phyloP scores from a whole-genome alignment of 352 stramenopile species.

The Phytophthora kernoviae region DNA sequence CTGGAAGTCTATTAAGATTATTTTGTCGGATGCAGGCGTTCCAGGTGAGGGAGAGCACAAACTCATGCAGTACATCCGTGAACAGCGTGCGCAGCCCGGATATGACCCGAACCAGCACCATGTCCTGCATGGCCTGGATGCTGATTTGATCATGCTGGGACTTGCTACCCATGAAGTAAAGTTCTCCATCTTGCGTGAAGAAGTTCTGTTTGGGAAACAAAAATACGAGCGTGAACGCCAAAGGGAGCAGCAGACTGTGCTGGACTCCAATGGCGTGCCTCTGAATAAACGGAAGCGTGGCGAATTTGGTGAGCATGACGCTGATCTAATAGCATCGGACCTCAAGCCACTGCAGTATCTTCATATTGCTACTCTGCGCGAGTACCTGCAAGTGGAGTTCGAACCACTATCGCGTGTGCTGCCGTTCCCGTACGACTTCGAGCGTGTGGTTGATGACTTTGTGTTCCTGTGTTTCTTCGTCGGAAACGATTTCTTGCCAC shows the following conservation, averaged over 20 bases:
- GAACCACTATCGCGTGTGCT: constrained; percentile 73
- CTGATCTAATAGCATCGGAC: constrained; percentile 77
- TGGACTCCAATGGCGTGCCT: constrained; percentile 77
- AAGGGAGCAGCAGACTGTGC: constrained; percentile 61
- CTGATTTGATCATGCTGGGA: constrained; percentile 99
- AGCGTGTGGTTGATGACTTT: constrained; percentile 99
- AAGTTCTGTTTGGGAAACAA: constrained; percentile 88
- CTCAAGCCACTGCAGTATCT: constrained; percentile 94
- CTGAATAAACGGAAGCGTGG: constrained; percentile 77
- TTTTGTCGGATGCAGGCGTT: constrained; percentile 96
- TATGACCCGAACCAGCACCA: constrained; percentile 98
- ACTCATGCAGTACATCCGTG: constrained; percentile 98
- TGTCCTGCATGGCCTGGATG: constrained; percentile 98
- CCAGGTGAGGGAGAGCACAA: constrained; percentile 99
- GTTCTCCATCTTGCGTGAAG: constrained; percentile 98
- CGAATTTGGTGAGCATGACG: constrained; percentile 86
- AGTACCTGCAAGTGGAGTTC: constrained; percentile 96
- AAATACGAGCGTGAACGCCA: constrained; percentile 81
- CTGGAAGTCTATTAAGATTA: constrained; percentile 95
- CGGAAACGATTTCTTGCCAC: constrained; percentile 99
- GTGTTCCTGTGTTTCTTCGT: constrained; percentile 99
- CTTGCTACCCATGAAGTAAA: constrained; percentile 98
- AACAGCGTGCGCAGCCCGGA: constrained; percentile 92
- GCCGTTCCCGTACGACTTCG: constrained; percentile 96
- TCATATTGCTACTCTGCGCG: constrained; percentile 92